Base-by-base conservation (phyloP, 495 filamentous ascomycete species). In the Penicillium coffeae region DNA sequence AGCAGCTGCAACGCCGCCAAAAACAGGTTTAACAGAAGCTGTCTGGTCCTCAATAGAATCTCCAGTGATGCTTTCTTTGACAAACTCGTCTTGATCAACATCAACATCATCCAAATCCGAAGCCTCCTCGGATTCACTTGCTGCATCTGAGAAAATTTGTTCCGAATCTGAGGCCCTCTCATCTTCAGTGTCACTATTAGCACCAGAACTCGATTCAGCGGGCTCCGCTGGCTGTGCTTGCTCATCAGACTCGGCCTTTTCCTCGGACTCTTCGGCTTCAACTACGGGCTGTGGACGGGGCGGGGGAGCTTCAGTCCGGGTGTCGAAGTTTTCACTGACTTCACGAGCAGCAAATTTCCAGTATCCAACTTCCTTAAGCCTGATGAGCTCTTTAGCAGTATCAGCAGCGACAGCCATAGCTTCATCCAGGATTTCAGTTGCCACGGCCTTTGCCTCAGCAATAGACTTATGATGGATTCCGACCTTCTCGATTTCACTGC, bases 311-410 rank as follows among this genome's bases (percentile, higher is more conserved):
- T 80, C 72, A 20, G 56, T 57, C 60, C 76, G 76, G 3, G 73
- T 77, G 21, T 75, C 78, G 48, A 95, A 97, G 59, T 94, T 83
- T 36, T 92, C 80, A 12, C 80, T 83, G 2, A 79, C 72, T 57
- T 96, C 94, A 20, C 77, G 67, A 34, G 90, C 83, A 18, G 79
- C 74, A 38, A 96, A 77, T 69, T 97, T 97, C 87, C 88, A 94
- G 52, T 75, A 74, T 19, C 83, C 88, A 35, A 94, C 86, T 52
- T 87, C 85, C 78, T 93, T 97, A 20, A 99, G 65, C 32, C 89
- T 71, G 14, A 77, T 75, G 22, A 99, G 77, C 58, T 99, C 91
- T 55, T 83, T 85, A 25, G 93, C 94, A 14, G 89, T 82, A 20
- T 82, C 66, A 47, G 90, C 85, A 3, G 94, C 93, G 47, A 86